Evolutionary conservation across 495 filamentous ascomycete genomes (phyloP).

Genomic region (Pyrenopolyporus hunteri): DNA sequence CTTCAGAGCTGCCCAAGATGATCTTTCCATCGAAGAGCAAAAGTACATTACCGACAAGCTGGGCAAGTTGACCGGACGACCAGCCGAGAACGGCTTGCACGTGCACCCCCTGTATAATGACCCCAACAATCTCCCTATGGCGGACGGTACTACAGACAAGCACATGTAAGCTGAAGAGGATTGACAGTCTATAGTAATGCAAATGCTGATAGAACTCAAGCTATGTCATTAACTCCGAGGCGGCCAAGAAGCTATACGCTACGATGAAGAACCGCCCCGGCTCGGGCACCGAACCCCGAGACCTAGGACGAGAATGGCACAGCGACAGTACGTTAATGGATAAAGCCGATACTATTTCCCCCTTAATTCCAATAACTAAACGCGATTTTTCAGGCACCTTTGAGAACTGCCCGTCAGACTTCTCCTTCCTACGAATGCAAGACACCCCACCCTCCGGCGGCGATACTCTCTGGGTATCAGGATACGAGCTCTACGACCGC

Average conservation of each 20-base stretch:
- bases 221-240: constrained; percentile 56
- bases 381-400: constrained; percentile 33
- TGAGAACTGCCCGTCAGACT: constrained; percentile 50
- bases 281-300: constrained; percentile 42
- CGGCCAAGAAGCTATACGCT: constrained; percentile 51
- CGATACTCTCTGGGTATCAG: constrained; percentile 53
- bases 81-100: constrained; percentile 50
- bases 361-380: background rate
- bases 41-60: constrained; percentile 50
- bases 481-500: constrained; percentile 53
- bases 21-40: constrained; percentile 47
- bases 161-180: constrained; percentile 39
- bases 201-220: constrained; percentile 18
- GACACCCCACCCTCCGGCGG: constrained; percentile 49
- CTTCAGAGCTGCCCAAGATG: constrained; percentile 54
- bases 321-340: constrained; percentile 45
- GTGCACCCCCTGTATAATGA: constrained; percentile 53
- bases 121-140: constrained; percentile 50
- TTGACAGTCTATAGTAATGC: background rate
- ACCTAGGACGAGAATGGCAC: constrained; percentile 52
- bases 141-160: constrained; percentile 47
- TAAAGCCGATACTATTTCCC: no score
- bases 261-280: constrained; percentile 47
- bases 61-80: constrained; percentile 50
- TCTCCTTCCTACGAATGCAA: constrained; percentile 50